phyloP scores from a whole-genome alignment of 1,139 yeast species.

The Arxiozyma telluris region DNA sequence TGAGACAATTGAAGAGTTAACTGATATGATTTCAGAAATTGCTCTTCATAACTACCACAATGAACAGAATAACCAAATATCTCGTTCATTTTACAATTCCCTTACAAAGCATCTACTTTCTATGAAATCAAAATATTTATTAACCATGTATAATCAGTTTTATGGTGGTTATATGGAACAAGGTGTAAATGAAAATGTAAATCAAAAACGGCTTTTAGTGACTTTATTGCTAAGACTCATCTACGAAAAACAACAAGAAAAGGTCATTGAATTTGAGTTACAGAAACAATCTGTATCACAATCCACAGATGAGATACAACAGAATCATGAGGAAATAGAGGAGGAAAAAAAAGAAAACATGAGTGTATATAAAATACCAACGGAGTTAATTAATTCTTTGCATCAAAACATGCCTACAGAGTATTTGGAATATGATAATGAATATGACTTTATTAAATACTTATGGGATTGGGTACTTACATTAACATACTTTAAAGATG shows the following conservation, averaged over 20 bases:
- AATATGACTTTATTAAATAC: conserved; percentile 36
- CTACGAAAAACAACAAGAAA: conserved; percentile 40
- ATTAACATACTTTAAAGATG: conserved; percentile 53
- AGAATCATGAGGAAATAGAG: conserved; percentile 25
- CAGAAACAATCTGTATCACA: conserved; percentile 23
- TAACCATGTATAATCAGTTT: conserved; percentile 16
- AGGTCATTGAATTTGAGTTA: conserved; percentile 55
- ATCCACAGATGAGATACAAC: not conserved
- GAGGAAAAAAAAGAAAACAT: conserved; percentile 16
- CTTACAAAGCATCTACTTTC: conserved; percentile 5
- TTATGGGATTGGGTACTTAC: conserved; percentile 66
- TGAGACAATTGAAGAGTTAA: conserved; percentile 20
- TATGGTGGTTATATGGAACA: conserved; percentile 13
- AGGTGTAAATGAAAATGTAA: conserved; percentile 10
- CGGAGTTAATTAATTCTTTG: conserved; percentile 11
- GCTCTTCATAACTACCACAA: conserved; percentile 14
- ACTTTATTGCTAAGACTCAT: conserved; percentile 33
- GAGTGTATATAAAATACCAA: conserved; percentile 22
- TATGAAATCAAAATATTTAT: conserved; percentile 1
- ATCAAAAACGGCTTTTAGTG: conserved; percentile 35
- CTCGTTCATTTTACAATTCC: conserved; percentile 20
- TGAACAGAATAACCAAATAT: conserved; percentile 20
- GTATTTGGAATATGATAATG: conserved; percentile 35
- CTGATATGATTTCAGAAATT: conserved; percentile 21
- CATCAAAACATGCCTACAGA: conserved; percentile 26